Conservation (phyloP, 441 rosid species). For the Jatropha podagrica region DNA sequence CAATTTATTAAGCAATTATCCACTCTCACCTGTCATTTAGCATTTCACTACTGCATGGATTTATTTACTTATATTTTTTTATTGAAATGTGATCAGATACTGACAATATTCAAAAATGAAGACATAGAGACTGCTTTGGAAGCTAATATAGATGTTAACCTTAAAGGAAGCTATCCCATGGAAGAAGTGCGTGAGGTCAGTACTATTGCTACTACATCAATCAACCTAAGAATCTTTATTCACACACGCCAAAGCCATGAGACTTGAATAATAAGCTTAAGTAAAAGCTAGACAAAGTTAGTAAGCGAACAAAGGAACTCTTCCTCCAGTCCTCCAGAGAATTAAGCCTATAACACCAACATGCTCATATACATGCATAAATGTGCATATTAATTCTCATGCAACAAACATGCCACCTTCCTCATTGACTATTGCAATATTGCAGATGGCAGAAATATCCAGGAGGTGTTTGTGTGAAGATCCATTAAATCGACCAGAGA, state of each 20-base stretch:
- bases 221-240: neutral
- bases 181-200: constrained; percentile 37
- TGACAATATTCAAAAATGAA: constrained; percentile 20
- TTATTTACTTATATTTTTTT: neutral
- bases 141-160: constrained; percentile 28
- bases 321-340: neutral
- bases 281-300: too few species aligned
- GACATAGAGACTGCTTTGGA: constrained; percentile 28
- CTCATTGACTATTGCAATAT: neutral
- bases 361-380: neutral
- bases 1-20: neutral
- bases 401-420: neutral
- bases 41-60: too few species aligned
- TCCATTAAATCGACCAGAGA: constrained; percentile 34
- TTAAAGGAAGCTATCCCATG: constrained; percentile 31
- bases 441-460: constrained; percentile 41
- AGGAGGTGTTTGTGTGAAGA: constrained; percentile 32
- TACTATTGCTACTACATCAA: constrained; percentile 6
- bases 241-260: too few species aligned
- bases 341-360: neutral
- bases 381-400: neutral
- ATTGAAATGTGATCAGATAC: constrained; percentile 24
- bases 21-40: too few species aligned
- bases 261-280: too few species aligned
- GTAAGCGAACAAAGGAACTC: neutral